phyloP scores from a whole-genome alignment of 805 yeast genomes.

The Wickerhamiella musiphila region DNA sequence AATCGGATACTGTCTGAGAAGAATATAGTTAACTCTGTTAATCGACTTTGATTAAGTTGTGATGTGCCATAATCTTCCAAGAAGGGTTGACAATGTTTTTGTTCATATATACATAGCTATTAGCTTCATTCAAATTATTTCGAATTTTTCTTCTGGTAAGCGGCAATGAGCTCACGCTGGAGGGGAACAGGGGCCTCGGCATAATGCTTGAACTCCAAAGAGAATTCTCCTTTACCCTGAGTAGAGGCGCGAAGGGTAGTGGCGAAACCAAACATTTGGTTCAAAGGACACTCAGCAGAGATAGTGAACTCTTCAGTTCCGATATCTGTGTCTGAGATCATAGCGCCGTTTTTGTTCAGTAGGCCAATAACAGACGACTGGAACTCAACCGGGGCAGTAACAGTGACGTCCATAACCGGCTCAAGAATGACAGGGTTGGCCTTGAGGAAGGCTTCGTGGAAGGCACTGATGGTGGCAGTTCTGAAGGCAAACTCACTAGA shows the following conservation, averaged over 20 bases:
- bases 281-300: slow-evolving; percentile 89
- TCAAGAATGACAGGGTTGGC: slow-evolving; percentile 82
- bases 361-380: slow-evolving; percentile 87
- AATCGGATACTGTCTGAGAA: too few species aligned
- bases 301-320: slow-evolving; percentile 89
- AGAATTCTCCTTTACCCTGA: slow-evolving; percentile 97
- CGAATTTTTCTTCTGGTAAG: slow-evolving; percentile 40
- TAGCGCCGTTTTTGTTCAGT: slow-evolving; percentile 79
- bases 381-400: slow-evolving; percentile 90
- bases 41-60: too few species aligned
- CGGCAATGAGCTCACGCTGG: slow-evolving; percentile 79
- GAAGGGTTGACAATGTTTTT: too few species aligned
- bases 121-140: too few species aligned
- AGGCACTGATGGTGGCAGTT: slow-evolving; percentile 82
- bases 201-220: slow-evolving; percentile 85
- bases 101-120: too few species aligned
- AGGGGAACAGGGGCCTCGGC: slow-evolving; percentile 80
- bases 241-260: slow-evolving; percentile 89
- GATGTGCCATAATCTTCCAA: too few species aligned
- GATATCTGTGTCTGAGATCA: slow-evolving; percentile 85
- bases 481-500: slow-evolving; percentile 91
- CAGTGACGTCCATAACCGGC: slow-evolving; percentile 88
- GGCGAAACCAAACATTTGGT: slow-evolving; percentile 91
- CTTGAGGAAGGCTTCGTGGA: slow-evolving; percentile 72
- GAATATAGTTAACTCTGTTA: too few species aligned